Conservation (phyloP, 371 early-diverging fungal species). For the Umbelopsis sp. region DNA sequence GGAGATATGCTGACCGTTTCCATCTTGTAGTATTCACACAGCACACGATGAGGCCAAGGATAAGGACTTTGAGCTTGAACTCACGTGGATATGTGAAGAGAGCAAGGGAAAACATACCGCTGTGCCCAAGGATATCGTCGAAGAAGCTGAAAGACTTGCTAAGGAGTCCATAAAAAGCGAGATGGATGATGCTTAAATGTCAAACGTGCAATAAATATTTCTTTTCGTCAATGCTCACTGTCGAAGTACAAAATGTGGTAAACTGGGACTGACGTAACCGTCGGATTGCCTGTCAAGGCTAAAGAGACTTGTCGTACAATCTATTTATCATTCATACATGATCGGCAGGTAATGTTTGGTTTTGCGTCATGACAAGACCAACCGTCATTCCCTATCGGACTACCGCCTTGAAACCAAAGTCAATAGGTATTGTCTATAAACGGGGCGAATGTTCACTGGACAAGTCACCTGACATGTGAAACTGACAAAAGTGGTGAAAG, state of each 20-base stretch:
- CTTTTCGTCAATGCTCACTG: no score
- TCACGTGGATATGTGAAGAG: constrained; percentile 95
- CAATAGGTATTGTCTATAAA: no score
- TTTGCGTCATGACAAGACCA: no score
- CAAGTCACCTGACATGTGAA: constrained; percentile 17
- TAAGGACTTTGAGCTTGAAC: constrained; percentile 96
- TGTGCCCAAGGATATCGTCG: constrained; percentile 87
- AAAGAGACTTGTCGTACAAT: no score
- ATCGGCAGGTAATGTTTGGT: no score
- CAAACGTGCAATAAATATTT: constrained; percentile 2
- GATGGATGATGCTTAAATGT: constrained; percentile 12
- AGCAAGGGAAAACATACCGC: constrained; percentile 77
- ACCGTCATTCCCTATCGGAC: no score
- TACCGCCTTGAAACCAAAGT: no score
- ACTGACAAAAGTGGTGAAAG: not conserved
- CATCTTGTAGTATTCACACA: constrained; percentile 74
- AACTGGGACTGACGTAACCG: no score
- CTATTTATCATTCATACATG: no score
- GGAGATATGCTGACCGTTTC: not conserved
- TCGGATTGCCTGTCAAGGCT: no score
- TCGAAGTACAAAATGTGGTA: no score
- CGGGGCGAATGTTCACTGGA: not conserved
- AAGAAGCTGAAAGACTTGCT: constrained; percentile 85
- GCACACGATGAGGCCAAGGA: constrained; percentile 98
- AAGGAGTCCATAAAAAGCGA: constrained; percentile 51